phyloP scores from a whole-genome alignment of 305 asterid species.

The Rubia occidens region DNA sequence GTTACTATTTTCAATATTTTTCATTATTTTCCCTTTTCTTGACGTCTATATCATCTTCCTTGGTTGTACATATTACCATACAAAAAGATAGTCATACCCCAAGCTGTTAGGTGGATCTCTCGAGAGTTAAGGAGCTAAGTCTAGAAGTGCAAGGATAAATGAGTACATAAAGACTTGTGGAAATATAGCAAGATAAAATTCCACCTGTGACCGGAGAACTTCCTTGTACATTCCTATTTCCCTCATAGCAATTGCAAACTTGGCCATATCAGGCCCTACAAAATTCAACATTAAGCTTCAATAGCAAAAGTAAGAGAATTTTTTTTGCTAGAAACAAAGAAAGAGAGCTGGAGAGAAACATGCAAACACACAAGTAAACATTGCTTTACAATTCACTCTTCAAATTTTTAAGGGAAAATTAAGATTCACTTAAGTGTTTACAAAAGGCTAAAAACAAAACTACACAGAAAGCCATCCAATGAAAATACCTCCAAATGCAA shows the following conservation, averaged over 20 bases:
- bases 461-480: slow-evolving; percentile 4
- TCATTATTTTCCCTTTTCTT: not conserved
- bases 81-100: not conserved
- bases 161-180: slow-evolving; percentile 13
- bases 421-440: not conserved
- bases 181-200: slow-evolving; percentile 8
- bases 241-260: slow-evolving; percentile 70
- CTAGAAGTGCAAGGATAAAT: not conserved
- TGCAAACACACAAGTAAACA: not conserved
- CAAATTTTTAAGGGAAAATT: not conserved
- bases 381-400: not conserved
- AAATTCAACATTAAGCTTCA: slow-evolving; percentile 20
- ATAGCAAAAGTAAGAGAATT: slow-evolving; percentile 16
- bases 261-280: slow-evolving; percentile 83
- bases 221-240: slow-evolving; percentile 90
- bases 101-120: not conserved
- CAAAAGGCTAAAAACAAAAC: not conserved
- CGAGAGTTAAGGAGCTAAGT: not conserved
- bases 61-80: not conserved
- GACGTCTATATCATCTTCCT: not conserved
- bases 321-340: not conserved
- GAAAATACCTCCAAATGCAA: slow-evolving; percentile 76
- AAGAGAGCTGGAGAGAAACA: not conserved
- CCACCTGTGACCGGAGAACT: slow-evolving; percentile 45
- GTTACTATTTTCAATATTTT: not conserved